Conservation (phyloP, 805 yeast genomes). For the Myxozyma vanderwaltii region DNA sequence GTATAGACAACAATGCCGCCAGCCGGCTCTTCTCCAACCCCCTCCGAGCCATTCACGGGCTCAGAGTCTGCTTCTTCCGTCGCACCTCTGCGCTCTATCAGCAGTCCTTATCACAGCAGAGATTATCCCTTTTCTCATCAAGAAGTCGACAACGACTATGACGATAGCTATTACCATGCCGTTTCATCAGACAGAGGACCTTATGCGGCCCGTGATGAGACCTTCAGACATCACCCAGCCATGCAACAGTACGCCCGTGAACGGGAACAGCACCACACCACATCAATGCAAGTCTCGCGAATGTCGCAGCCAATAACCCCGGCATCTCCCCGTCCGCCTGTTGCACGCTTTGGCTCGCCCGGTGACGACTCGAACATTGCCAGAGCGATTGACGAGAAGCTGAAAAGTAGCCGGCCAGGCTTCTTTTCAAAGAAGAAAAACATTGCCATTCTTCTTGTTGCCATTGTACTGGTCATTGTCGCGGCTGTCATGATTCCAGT, state of each 20-base stretch:
- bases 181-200: not conserved
- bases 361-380: not conserved
- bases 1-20: not conserved
- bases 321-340: not conserved
- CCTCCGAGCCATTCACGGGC: not conserved
- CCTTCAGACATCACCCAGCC: slow-evolving; percentile 5
- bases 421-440: slow-evolving; percentile 12
- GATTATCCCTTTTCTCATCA: not conserved
- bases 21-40: not conserved
- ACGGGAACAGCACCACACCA: slow-evolving; percentile 3
- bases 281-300: slow-evolving; percentile 2
- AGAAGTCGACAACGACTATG: not conserved
- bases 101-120: not conserved
- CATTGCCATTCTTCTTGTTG: slow-evolving; percentile 8
- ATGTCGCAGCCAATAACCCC: not conserved
- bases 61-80: slow-evolving; percentile 2
- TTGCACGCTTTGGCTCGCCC: slow-evolving; percentile 1
- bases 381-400: not conserved
- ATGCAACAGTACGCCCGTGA: not conserved
- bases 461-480: slow-evolving; percentile 29
- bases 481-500: slow-evolving; percentile 40
- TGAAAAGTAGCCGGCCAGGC: not conserved
- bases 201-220: slow-evolving; percentile 5
- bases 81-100: slow-evolving; percentile 8
- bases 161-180: not conserved